phyloP scores from a whole-genome alignment of 441 rosid genomes.

The Gossypium lobatum region DNA sequence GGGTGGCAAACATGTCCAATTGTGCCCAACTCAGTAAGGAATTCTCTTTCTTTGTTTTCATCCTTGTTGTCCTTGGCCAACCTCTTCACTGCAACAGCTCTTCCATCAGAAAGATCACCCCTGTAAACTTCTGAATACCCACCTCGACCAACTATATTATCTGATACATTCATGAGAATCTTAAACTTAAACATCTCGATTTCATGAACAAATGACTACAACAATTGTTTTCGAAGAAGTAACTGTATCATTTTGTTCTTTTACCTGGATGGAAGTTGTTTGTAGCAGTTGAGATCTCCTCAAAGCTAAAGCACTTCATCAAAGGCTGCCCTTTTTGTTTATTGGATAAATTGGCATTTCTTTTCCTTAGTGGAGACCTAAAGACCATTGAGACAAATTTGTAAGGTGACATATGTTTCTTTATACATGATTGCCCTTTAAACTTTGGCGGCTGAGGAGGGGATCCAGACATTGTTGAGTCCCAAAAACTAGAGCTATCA shows the following conservation, averaged over 20 bases:
- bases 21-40: constrained; percentile 74
- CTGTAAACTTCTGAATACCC: constrained; percentile 89
- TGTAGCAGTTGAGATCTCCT: constrained; percentile 70
- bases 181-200: neutral
- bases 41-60: constrained; percentile 73
- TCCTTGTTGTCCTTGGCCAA: constrained; percentile 68
- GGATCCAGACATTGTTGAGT: constrained; percentile 44
- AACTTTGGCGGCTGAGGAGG: constrained; percentile 29
- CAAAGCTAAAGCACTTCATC: constrained; percentile 60
- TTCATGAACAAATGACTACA: neutral
- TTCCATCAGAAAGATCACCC: constrained; percentile 71
- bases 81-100: constrained; percentile 74
- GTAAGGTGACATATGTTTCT: constrained; percentile 36
- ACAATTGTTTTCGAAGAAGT: neutral
- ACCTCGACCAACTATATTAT: constrained; percentile 68
- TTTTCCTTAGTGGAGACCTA: constrained; percentile 46
- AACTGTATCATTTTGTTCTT: neutral
- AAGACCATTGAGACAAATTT: constrained; percentile 52
- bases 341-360: constrained; percentile 28
- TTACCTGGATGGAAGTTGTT: constrained; percentile 63
- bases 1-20: constrained; percentile 82
- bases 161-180: constrained; percentile 26
- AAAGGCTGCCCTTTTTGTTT: constrained; percentile 43
- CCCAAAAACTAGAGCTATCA: constrained; percentile 42
- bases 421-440: constrained; percentile 21